These are phyloP conservation scores for Globisporangium iwayamae DNA, from an alignment of 352 stramenopile species.

Conservation along the genomic window DNA sequence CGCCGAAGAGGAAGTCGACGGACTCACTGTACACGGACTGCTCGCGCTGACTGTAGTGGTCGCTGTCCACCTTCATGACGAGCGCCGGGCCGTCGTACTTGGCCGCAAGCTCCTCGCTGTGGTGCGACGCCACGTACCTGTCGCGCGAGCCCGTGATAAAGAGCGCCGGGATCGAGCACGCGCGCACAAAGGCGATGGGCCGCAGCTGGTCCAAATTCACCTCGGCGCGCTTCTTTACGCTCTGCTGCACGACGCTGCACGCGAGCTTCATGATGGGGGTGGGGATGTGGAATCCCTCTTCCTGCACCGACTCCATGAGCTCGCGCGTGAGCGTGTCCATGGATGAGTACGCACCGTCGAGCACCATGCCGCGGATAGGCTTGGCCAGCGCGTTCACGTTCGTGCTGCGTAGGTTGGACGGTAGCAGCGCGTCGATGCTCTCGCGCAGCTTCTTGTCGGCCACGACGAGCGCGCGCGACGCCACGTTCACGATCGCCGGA, in stretches of 20 bases:
- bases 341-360: slow-evolving; percentile 71
- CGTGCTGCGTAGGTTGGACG: slow-evolving; percentile 41
- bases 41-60: slow-evolving; percentile 59
- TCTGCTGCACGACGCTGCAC: slow-evolving; percentile 62
- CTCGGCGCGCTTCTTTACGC: slow-evolving; percentile 70
- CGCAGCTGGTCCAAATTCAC: slow-evolving; percentile 66
- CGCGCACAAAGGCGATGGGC: slow-evolving; percentile 64
- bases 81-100: slow-evolving; percentile 60
- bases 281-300: slow-evolving; percentile 72
- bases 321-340: slow-evolving; percentile 69
- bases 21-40: slow-evolving; percentile 44
- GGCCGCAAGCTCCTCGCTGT: slow-evolving; percentile 60
- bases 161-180: slow-evolving; percentile 70
- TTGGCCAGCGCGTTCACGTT: slow-evolving; percentile 43
- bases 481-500: slow-evolving; percentile 74
- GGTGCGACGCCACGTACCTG: slow-evolving; percentile 57
- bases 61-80: slow-evolving; percentile 49
- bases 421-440: slow-evolving; percentile 60
- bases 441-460: slow-evolving; percentile 39
- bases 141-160: slow-evolving; percentile 66
- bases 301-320: slow-evolving; percentile 51
- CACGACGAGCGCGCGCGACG: slow-evolving; percentile 45
- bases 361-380: slow-evolving; percentile 65
- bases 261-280: slow-evolving; percentile 70
- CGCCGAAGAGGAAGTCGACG: slow-evolving; percentile 58